Base-by-base conservation (phyloP, 1,284 basidiomycete genomes). In the Microbotryum lychnidis-dioicae region DNA sequence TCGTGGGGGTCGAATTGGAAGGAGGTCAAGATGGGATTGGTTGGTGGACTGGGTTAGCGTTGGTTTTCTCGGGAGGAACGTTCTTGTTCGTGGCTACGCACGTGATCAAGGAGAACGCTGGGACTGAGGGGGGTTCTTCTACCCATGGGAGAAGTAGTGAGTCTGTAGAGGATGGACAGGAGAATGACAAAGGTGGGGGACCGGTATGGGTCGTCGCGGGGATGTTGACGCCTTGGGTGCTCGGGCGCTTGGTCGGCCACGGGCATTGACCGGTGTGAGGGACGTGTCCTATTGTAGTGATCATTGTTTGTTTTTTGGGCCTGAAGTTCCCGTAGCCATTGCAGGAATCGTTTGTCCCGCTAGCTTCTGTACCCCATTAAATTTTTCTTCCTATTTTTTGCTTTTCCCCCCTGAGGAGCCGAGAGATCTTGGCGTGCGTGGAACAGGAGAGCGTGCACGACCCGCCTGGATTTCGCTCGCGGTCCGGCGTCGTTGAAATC, bases 31-130 rank as follows among this genome's bases (percentile, higher is more conserved):
- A 29, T 5, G 33, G n/a, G 2, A 52, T 60, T 3, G 65, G 61
- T n/a, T 72, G 67, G 67, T 71, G 65, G 60, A 75, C 76, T 6
- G 76, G 76, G 1, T 60, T 75, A 0, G 72, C 75, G 4, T 64
- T 77, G 3, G 73, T 76, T 6, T 76, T 77, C 44, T 72, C 69
- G 0, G 76, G 74, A 0, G 76, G 76, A 14, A 77, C 76, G 0
- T 77, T 77, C 60, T 64, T 77, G n/a, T 77, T 73, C 50, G 76
- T 77, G 9, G 75, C 76, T 10, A 75, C 75, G 52, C 74, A 75
- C 45, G 73, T 73, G 0, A 70, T 76, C 27, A 60, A 72, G 21
- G 70, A 73, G 20, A 29, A 51, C 14, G 10, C 31, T 21, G n/a
- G 44, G 1, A 16, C 23, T 45, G 25, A 37, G 37, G 29, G 33